phyloP scores from a whole-genome alignment of 202 grass and related monocot genomes.

The Setaria italica region DNA sequence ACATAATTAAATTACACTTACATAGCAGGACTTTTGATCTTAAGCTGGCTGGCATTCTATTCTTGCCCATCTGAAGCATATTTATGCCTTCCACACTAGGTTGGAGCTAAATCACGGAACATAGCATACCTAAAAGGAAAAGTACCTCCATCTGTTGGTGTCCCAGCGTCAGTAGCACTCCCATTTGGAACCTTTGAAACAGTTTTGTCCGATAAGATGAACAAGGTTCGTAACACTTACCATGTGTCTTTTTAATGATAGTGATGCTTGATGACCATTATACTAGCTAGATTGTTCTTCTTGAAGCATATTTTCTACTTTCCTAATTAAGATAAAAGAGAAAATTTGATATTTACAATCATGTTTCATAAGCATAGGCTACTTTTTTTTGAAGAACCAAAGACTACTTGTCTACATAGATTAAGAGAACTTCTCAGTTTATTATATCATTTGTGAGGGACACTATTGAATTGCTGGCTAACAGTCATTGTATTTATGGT shows the following conservation, averaged over 20 bases:
- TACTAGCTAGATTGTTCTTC: too few species aligned
- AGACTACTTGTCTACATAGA: too few species aligned
- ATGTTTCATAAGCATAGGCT: too few species aligned
- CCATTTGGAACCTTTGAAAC: constrained; percentile 93
- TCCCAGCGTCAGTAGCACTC: constrained; percentile 88
- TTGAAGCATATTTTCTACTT: too few species aligned
- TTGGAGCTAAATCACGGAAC: constrained; percentile 94
- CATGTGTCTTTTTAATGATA: too few species aligned
- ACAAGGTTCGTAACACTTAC: constrained; percentile 50
- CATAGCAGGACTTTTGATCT: background rate
- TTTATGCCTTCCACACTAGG: constrained; percentile 50
- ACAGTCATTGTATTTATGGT: constrained; percentile 1
- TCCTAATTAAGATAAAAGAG: too few species aligned
- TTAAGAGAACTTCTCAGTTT: constrained; percentile 2
- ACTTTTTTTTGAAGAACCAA: too few species aligned
- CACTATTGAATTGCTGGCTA: background rate
- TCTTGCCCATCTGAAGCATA: background rate
- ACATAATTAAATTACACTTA: background rate
- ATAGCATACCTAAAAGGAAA: constrained; percentile 88
- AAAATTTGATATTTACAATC: too few species aligned
- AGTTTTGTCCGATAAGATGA: constrained; percentile 71
- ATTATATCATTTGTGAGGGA: background rate
- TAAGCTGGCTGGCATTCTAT: constrained; percentile 2
- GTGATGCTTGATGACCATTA: constrained; percentile 17
- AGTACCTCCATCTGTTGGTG: constrained; percentile 77